These are phyloP conservation scores for Hypoxylon sp. DNA, from an alignment of 2,329 filamentous ascomycete species.

Conservation along the genomic window DNA sequence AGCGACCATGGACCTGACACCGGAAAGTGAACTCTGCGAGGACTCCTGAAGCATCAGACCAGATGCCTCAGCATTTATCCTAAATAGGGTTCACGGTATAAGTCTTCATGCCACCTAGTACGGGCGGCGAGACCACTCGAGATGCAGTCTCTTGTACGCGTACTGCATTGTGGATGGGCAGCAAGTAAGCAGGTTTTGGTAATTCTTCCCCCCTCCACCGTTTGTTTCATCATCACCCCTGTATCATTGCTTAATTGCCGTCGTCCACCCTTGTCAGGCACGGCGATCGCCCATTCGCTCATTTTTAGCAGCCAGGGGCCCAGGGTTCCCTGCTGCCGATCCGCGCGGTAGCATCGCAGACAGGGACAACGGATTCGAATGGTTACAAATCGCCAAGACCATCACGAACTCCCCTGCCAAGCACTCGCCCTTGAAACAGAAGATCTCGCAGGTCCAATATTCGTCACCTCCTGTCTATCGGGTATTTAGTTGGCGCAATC, in stretches of 20 bases:
- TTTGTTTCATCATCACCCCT: constrained; percentile 38
- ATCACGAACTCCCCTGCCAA: constrained; percentile 28
- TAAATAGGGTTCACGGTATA: neutral
- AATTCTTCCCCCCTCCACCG: constrained; percentile 19
- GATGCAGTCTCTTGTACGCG: constrained; percentile 6
- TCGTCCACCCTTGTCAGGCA: constrained; percentile 12
- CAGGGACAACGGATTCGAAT: constrained; percentile 10
- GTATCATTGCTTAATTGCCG: constrained; percentile 22
- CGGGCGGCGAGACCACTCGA: neutral
- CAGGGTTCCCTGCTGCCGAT: constrained; percentile 25
- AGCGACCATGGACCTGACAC: constrained; percentile 10
- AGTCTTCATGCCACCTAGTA: neutral
- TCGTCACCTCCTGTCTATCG: constrained; percentile 9
- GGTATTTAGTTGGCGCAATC: constrained; percentile 17
- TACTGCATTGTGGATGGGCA: constrained; percentile 1
- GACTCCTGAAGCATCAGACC: neutral
- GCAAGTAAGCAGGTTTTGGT: constrained; percentile 7
- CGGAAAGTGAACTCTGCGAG: constrained; percentile 8
- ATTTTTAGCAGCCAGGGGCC: constrained; percentile 13
- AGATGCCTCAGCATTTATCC: neutral
- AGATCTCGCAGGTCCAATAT: constrained; percentile 11
- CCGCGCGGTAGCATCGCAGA: constrained; percentile 38
- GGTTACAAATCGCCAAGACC: constrained; percentile 31
- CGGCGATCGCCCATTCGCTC: constrained; percentile 26
- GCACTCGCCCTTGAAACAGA: constrained; percentile 24